Percentiles rank a stretch among this genome's conserved stretches.
Conservation (phyloP, 768 basidiomycete genomes). For the Podaxis sp. region DNA sequence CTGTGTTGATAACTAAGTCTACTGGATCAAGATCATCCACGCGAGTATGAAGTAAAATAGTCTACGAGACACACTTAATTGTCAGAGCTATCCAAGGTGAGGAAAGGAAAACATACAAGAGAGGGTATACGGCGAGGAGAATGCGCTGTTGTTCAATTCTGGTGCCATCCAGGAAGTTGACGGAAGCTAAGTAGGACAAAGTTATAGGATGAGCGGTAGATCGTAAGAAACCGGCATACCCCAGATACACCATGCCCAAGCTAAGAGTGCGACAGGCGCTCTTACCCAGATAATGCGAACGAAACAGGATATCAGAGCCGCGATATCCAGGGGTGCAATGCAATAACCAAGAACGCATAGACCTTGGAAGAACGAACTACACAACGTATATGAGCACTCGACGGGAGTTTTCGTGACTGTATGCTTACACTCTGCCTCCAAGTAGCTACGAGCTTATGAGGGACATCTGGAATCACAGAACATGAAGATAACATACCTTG, state of each 20-base stretch:
- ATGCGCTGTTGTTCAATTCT: conserved; percentile 89
- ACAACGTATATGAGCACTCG: neutral
- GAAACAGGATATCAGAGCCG: conserved; percentile 83
- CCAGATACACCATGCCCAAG: conserved; percentile 98
- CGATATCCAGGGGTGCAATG: conserved; percentile 87
- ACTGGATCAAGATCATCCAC: conserved; percentile 97
- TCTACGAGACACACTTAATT: conserved; percentile 28
- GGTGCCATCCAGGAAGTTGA: conserved; percentile 94
- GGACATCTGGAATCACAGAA: neutral
- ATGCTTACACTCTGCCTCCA: conserved; percentile 73
- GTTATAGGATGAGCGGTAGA: neutral
- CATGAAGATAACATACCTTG: conserved; percentile 49
- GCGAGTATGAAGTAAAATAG: conserved; percentile 93
- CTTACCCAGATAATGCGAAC: conserved; percentile 83
- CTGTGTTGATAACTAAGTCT: conserved; percentile 10
- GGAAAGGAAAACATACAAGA: conserved; percentile 54
- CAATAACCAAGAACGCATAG: conserved; percentile 95
- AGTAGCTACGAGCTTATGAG: conserved; percentile 47
- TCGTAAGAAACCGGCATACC: conserved; percentile 45
- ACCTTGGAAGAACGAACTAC: conserved; percentile 92
- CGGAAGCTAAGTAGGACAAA: conserved; percentile 55
- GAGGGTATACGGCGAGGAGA: conserved; percentile 92
- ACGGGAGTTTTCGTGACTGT: neutral
- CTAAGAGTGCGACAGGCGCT: conserved; percentile 77
- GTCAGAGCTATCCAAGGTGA: conserved; percentile 6